phyloP scores from a whole-genome alignment of 2,329 filamentous ascomycete genomes.

The Aschersonia sp. region DNA sequence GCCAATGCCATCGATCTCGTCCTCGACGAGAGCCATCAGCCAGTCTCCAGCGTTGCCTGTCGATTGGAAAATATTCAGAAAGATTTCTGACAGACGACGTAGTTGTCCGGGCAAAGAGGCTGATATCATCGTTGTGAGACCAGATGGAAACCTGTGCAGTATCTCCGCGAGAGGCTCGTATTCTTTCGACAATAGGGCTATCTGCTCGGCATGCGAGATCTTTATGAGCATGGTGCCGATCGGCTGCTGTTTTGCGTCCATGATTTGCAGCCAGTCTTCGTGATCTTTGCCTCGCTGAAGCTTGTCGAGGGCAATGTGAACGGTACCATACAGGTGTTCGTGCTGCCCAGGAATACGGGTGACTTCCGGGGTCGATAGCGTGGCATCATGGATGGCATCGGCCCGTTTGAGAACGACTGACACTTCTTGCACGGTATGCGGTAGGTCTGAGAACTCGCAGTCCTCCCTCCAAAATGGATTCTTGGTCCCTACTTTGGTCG shows the following conservation, averaged over 20 bases:
- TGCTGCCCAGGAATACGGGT: constrained; percentile 5
- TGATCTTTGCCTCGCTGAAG: constrained; percentile 63
- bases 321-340: constrained; percentile 49
- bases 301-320: constrained; percentile 73
- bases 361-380: neutral
- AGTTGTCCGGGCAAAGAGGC: constrained; percentile 65
- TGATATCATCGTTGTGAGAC: constrained; percentile 73
- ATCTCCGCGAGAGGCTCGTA: constrained; percentile 74
- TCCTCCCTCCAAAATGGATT: constrained; percentile 76
- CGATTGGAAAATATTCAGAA: constrained; percentile 92
- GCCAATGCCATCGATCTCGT: constrained; percentile 88
- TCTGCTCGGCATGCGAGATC: constrained; percentile 72
- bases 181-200: constrained; percentile 74
- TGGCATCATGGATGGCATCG: constrained; percentile 19
- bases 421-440: constrained; percentile 51
- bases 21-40: constrained; percentile 86
- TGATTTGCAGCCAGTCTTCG: constrained; percentile 78
- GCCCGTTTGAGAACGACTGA: constrained; percentile 59
- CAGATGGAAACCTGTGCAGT: constrained; percentile 71
- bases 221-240: constrained; percentile 78
- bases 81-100: constrained; percentile 66
- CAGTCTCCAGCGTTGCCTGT: constrained; percentile 74
- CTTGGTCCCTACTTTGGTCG: constrained; percentile 53
- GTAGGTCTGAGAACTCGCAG: constrained; percentile 62
- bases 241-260: constrained; percentile 60